Conservation (phyloP, 331 rosid genomes). For the Acacia pycnantha region DNA sequence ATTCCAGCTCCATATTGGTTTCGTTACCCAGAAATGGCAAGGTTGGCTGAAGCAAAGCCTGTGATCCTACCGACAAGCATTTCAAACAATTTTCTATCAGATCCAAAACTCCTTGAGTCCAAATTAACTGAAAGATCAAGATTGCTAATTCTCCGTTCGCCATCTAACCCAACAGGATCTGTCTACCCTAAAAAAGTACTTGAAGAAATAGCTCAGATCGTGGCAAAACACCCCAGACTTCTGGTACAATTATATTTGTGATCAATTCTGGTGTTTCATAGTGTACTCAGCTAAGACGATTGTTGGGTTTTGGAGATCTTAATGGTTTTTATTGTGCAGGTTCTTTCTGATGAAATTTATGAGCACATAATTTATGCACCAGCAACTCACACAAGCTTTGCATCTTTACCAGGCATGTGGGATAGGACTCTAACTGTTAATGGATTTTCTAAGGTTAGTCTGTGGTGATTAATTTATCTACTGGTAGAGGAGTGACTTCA, state of each 20-base stretch:
- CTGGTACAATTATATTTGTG: slow-evolving; percentile 44
- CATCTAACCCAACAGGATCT: slow-evolving; percentile 78
- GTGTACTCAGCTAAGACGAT: not conserved
- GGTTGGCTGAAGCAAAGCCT: slow-evolving; percentile 73
- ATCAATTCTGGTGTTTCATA: not conserved
- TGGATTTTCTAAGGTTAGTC: slow-evolving; percentile 68
- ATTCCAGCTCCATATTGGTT: slow-evolving; percentile 78
- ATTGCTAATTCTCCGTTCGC: slow-evolving; percentile 63
- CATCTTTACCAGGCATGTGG: slow-evolving; percentile 82
- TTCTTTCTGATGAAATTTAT: slow-evolving; percentile 65
- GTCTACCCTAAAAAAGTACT: slow-evolving; percentile 65
- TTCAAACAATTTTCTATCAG: slow-evolving; percentile 56
- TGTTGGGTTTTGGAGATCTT: slow-evolving; percentile 2
- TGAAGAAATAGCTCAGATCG: slow-evolving; percentile 64
- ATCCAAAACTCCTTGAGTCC: slow-evolving; percentile 58
- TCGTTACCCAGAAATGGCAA: slow-evolving; percentile 77
- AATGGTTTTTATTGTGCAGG: slow-evolving; percentile 38
- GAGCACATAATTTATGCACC: slow-evolving; percentile 75
- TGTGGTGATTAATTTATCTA: not conserved
- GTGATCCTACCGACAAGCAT: slow-evolving; percentile 59
- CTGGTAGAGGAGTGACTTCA: not conserved
- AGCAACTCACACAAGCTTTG: slow-evolving; percentile 72
- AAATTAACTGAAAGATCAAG: slow-evolving; percentile 59
- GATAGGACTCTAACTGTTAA: slow-evolving; percentile 70
- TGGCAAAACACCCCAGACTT: slow-evolving; percentile 80